phyloP scores from a whole-genome alignment of 129 eudicot genomes.

The Tanacetum coccineum region DNA sequence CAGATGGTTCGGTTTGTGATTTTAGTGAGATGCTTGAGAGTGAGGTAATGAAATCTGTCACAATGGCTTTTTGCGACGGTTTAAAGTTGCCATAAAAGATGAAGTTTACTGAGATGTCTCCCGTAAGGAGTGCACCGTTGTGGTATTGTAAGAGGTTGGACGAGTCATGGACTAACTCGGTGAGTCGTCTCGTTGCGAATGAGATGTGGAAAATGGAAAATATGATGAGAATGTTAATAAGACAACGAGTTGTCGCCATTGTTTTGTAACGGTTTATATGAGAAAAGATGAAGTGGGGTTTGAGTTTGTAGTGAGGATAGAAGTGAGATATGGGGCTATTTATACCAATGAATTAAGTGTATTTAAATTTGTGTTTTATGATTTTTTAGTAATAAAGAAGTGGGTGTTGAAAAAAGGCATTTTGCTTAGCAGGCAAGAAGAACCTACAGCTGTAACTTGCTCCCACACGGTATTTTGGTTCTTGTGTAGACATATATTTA shows the following conservation, averaged over 20 bases:
- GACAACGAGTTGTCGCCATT: slow-evolving; percentile 24
- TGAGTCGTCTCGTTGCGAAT: slow-evolving; percentile 39
- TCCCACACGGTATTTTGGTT: slow-evolving; percentile 23
- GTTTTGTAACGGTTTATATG: not conserved
- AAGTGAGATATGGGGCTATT: slow-evolving; percentile 20
- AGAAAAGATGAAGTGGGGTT: not conserved
- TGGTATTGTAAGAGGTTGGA: slow-evolving; percentile 54
- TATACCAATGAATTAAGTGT: slow-evolving; percentile 16
- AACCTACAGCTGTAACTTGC: slow-evolving; percentile 24
- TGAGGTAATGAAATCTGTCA: too few species aligned
- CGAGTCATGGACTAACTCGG: slow-evolving; percentile 33
- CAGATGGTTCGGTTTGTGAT: too few species aligned
- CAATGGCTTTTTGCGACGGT: slow-evolving; percentile 35
- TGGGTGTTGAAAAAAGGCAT: not conserved
- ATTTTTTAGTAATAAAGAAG: not conserved
- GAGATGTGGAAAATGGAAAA: slow-evolving; percentile 35
- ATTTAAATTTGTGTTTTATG: not conserved
- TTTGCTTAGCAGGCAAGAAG: slow-evolving; percentile 29
- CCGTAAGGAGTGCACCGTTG: slow-evolving; percentile 61
- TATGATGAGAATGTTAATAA: slow-evolving; percentile 21
- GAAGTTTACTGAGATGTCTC: slow-evolving; percentile 51
- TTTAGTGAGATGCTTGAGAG: too few species aligned
- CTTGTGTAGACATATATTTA: too few species aligned
- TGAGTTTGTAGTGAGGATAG: slow-evolving; percentile 8
- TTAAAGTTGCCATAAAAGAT: slow-evolving; percentile 38